Evolutionary conservation across 2,329 filamentous ascomycete genomes (phyloP), one percentile per base, ranked within the genome.

Genomic region (Cercospora citrullina): DNA sequence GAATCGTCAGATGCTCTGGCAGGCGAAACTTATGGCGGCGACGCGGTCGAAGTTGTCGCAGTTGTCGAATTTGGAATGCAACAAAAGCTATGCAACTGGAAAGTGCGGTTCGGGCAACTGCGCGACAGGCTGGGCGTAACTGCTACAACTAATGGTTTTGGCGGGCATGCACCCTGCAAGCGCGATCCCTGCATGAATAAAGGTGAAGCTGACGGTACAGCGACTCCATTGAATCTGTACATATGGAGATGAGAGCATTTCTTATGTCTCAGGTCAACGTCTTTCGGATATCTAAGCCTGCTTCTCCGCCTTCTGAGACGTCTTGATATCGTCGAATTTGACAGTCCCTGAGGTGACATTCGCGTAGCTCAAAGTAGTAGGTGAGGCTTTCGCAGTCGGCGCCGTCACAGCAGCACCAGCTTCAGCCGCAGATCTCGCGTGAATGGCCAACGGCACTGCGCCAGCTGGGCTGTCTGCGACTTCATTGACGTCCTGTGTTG

Each of bases 381-480:
- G 72, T 53, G 65, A 62, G 8, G 72, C 60, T n/a, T 70, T 72
- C 10, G 70, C 23, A 3, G 69, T n/a, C 3, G 73, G 67, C 8
- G 72, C 59, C 21, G 69, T 65, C 64, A 68, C 57, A 9, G 73
- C 65, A 12, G 73, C 68, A 10, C 75, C 74, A 33, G 75, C 71
- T 53, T 76, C 74, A 64, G 73, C 73, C 31, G 74, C 65, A 53
- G 74, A 70, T 68, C 68, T 73, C 53, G 80, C 57, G 81, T 72
- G 71, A 85, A 85, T 9, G 1, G 89, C 89, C 39, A 87, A 82
- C 2, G 87, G 83, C 0, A 91, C 85, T 1, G 86, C 84, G 0
- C 94, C 94, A 0, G 92, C 87, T 33, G 93, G 91, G 5, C 89
- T 84, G 76, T 94, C 90, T 0, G 94, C 94, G 69, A 97, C 91